Conservation (phyloP, 75 land plant genomes). For the Chamaecyparis obtusa region DNA sequence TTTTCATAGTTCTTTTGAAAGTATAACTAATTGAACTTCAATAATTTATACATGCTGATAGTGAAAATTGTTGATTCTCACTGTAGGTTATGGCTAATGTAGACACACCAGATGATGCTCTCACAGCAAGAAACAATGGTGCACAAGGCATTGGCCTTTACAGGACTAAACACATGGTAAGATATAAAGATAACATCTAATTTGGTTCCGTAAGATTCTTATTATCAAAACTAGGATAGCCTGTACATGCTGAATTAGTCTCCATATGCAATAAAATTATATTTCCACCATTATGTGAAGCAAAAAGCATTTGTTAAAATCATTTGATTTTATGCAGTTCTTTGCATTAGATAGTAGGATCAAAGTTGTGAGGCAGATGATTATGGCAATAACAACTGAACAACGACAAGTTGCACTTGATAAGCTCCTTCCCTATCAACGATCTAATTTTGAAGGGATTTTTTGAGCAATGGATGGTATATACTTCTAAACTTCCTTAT, state of each 20-base stretch:
- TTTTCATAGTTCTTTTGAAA: background rate
- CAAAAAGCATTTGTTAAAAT: conserved; percentile 3
- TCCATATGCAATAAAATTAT: background rate
- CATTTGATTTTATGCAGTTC: conserved; percentile 57
- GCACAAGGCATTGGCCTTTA: conserved; percentile 98
- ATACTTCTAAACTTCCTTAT: background rate
- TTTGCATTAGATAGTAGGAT: conserved; percentile 99
- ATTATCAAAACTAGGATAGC: background rate
- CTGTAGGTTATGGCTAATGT: conserved; percentile 98
- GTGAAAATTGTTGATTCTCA: background rate
- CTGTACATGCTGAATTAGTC: background rate
- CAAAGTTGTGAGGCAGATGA: conserved; percentile 97
- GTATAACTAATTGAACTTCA: background rate
- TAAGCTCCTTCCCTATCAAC: conserved; percentile 88
- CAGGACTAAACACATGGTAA: conserved; percentile 99
- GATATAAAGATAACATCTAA: background rate
- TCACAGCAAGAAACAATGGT: conserved; percentile 92
- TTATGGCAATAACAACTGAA: conserved; percentile 78
- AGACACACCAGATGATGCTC: conserved; percentile 96
- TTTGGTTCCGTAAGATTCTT: background rate
- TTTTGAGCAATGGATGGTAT: conserved; percentile 98
- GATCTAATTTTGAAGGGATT: conserved; percentile 97
- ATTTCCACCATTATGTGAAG: background rate
- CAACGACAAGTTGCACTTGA: conserved; percentile 85
- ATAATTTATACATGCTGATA: background rate